These are phyloP conservation scores for Linderina pennispora DNA, from an alignment of 192 early-diverging fungal species.

Conservation along the genomic window DNA sequence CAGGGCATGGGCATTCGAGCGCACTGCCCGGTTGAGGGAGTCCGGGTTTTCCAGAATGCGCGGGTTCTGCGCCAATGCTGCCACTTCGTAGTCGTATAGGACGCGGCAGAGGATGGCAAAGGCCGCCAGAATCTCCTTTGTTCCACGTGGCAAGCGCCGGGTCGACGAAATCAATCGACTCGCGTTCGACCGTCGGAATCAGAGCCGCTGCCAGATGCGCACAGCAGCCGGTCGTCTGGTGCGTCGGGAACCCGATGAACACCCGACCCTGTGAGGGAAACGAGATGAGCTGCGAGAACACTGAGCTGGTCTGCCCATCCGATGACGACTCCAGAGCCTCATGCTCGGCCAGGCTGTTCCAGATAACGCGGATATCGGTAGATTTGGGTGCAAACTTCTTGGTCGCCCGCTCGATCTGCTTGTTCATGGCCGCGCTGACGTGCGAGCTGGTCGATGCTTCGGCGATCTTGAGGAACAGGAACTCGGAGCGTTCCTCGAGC, in stretches of 20 bases:
- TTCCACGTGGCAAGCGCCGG: constrained; percentile 73
- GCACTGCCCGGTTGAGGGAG: background rate
- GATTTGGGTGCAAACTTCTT: constrained; percentile 76
- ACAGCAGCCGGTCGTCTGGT: constrained; percentile 83
- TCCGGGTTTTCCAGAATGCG: background rate
- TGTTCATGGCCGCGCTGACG: constrained; percentile 46
- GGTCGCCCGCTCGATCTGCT: constrained; percentile 80
- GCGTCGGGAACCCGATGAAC: constrained; percentile 88
- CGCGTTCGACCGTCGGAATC: constrained; percentile 90
- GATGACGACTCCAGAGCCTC: constrained; percentile 46
- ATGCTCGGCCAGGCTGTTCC: constrained; percentile 69
- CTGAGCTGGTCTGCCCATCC: too few relatives aligned
- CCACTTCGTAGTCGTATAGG: constrained; percentile 59
- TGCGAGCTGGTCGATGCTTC: constrained; percentile 53
- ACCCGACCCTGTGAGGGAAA: constrained; percentile 71
- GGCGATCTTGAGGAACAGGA: constrained; percentile 64
- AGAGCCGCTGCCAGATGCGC: constrained; percentile 74
- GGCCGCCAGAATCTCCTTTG: constrained; percentile 67
- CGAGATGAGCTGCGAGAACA: background rate
- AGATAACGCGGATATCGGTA: constrained; percentile 66
- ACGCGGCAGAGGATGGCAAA: constrained; percentile 67
- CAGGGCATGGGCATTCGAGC: constrained; percentile 48
- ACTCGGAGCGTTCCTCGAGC: background rate
- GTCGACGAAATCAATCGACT: constrained; percentile 87
- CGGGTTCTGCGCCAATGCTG: constrained; percentile 4